These are phyloP conservation scores for Vicia faba DNA, from an alignment of 306 rosid species.

Conservation along the genomic window DNA sequence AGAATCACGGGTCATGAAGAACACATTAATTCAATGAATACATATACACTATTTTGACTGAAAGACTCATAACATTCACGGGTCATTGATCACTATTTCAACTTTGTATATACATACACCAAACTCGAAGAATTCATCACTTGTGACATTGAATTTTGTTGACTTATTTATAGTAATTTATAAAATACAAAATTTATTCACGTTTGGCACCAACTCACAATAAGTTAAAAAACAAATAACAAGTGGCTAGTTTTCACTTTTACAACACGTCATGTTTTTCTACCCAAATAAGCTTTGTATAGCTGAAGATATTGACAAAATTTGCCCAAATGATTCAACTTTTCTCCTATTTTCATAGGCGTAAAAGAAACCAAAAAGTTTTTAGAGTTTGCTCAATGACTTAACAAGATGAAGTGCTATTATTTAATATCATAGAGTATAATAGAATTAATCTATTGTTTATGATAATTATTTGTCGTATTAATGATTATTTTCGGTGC, in stretches of 20 bases:
- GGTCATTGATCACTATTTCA: not conserved
- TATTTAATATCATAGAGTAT: not conserved
- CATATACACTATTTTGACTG: not conserved
- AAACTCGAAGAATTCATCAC: not conserved
- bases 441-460: not conserved
- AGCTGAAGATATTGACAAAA: slow-evolving; percentile 18
- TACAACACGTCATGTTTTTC: not conserved
- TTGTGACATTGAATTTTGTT: not conserved
- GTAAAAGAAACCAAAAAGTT: not conserved
- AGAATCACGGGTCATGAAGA: slow-evolving; percentile 9
- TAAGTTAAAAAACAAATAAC: slow-evolving; percentile 27
- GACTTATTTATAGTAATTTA: no score
- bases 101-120: not conserved
- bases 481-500: no score
- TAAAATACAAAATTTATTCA: slow-evolving; percentile 5
- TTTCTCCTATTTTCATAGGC: slow-evolving; percentile 4
- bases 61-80: slow-evolving; percentile 4
- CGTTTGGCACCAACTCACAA: slow-evolving; percentile 21
- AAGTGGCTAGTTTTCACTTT: slow-evolving; percentile 17
- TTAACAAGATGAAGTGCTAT: not conserved
- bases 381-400: not conserved
- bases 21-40: not conserved
- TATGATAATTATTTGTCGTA: not conserved
- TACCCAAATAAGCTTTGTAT: not conserved
- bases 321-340: slow-evolving; percentile 32